phyloP scores from a whole-genome alignment of 106 monocot species.

The Ottelia alismoides region DNA sequence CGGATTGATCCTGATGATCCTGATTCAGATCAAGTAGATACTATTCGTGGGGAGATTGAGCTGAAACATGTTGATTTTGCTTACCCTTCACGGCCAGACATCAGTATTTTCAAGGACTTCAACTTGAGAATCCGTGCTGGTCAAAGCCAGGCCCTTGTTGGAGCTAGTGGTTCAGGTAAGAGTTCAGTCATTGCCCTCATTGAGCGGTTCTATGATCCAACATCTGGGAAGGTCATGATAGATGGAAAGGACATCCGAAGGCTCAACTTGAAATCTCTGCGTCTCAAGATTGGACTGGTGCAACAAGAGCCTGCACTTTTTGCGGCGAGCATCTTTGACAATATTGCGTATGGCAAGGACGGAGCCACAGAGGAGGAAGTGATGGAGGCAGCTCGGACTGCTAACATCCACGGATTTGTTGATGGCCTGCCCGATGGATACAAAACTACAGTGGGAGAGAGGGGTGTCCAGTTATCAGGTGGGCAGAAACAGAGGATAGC shows the following conservation, averaged over 20 bases:
- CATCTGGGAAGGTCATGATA: conserved; percentile 2
- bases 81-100: conserved; percentile 17
- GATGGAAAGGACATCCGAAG: conserved; percentile 10
- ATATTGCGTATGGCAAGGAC: conserved; percentile 13
- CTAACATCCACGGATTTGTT: conserved; percentile 11
- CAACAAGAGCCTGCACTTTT: conserved; percentile 19
- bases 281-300: conserved; percentile 8
- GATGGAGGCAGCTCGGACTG: conserved; percentile 5
- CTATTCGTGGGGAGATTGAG: conserved; percentile 9
- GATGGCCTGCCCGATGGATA: conserved; percentile 15
- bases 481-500: conserved; percentile 20
- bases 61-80: conserved; percentile 10
- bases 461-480: conserved; percentile 19
- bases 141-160: too few relatives aligned
- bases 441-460: conserved; percentile 14
- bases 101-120: conserved; percentile 11
- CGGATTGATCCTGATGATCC: conserved; percentile 71
- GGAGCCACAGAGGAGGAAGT: conserved; percentile 10
- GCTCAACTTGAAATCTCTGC: conserved; percentile 5
- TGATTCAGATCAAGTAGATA: conserved; percentile 18
- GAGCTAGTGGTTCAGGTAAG: conserved; percentile 87
- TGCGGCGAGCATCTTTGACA: conserved; percentile 10
- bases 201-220: conserved; percentile 81
- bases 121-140: too few relatives aligned
- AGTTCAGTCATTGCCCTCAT: conserved; percentile 81